Base-by-base conservation (phyloP, 306 rosid genomes). In the Comarum palustre region DNA sequence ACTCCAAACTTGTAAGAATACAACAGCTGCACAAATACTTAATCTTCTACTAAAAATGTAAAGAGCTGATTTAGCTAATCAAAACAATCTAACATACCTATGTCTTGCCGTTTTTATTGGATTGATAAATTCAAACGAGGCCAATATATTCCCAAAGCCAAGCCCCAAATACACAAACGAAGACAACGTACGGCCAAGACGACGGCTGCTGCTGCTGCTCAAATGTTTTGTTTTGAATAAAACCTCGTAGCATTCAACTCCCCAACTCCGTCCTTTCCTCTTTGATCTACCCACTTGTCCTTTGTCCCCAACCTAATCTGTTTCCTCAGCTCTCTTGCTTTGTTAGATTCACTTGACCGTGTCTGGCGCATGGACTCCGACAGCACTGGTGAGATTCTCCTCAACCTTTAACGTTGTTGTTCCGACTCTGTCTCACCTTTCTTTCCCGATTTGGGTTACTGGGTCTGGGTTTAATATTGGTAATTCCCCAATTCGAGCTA, bases 331-430 rank as follows among this genome's bases (percentile, higher is more conserved):
- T 42, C 47, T 69, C 46, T 39, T 32, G 16, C 22, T 73, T 47
- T 42, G 24, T 45, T 46, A 55, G 66, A 41, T 58, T 24, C 29
- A 52, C 27, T 50, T 64, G 17, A 24, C 45, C 62, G 10, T 61
- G 17, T 54, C n/a, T 42, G 61, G 51, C 75, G 64, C 32, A 68
- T 83, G 86, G 80, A 77, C 77, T 67, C 79, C 58, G 64, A 79
- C 50, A 42, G 50, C 75, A 52, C 79, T 60, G 85, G 90, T 90
- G 78, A 87, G 47, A 25, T 39, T 59, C 17, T 55, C 43, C 15
- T 59, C 27, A 17, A 27, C 43, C 32, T 42, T 24, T 72, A 41
- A 22, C 64, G 4, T 3, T 41, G 60, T 58, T 57, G 4, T 25
- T 13, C 4, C 66, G 63, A 19, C 32, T 47, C 42, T 63, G 72